Percentiles rank a stretch among this genome's conserved stretches.
phyloP scores from a whole-genome alignment of 768 basidiomycete genomes.

The Suillus hirtellus region DNA sequence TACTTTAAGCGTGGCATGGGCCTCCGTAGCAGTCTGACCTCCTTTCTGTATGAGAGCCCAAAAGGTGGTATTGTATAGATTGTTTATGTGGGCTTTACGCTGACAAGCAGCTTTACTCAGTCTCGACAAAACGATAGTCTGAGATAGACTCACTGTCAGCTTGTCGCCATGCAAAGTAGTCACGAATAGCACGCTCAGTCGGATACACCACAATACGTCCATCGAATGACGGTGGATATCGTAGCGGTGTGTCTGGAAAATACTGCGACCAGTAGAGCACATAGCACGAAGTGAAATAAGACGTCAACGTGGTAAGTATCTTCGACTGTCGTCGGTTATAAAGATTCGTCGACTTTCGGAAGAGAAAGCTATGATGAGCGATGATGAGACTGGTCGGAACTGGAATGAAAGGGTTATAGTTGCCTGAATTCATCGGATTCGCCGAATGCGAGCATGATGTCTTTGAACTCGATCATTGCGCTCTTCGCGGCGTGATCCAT shows the following conservation, averaged over 20 bases:
- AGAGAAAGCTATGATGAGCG: constrained; percentile 67
- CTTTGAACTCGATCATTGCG: constrained; percentile 80
- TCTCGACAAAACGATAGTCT: background rate
- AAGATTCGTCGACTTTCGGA: constrained; percentile 70
- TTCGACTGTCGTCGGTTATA: constrained; percentile 89
- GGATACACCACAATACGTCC: constrained; percentile 87
- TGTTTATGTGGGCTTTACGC: constrained; percentile 89
- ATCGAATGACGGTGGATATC: constrained; percentile 92
- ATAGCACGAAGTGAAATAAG: constrained; percentile 89
- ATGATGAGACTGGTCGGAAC: background rate
- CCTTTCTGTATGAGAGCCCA: constrained; percentile 91
- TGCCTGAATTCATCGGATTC: constrained; percentile 98
- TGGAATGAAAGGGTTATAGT: constrained; percentile 13
- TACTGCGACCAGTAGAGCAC: constrained; percentile 82
- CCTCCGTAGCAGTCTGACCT: constrained; percentile 75
- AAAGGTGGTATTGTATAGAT: constrained; percentile 93
- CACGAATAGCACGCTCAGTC: constrained; percentile 63
- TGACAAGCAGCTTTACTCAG: constrained; percentile 21
- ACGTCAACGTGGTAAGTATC: constrained; percentile 79
- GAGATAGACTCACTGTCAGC: constrained; percentile 73
- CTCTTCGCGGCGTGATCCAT: constrained; percentile 90
- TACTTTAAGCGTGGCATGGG: constrained; percentile 79
- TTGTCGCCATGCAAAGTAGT: constrained; percentile 97
- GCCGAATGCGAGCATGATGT: constrained; percentile 87
- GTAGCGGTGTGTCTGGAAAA: constrained; percentile 70